Base-by-base conservation (phyloP, 2,329 filamentous ascomycete genomes). In the Aspergillus ustus region DNA sequence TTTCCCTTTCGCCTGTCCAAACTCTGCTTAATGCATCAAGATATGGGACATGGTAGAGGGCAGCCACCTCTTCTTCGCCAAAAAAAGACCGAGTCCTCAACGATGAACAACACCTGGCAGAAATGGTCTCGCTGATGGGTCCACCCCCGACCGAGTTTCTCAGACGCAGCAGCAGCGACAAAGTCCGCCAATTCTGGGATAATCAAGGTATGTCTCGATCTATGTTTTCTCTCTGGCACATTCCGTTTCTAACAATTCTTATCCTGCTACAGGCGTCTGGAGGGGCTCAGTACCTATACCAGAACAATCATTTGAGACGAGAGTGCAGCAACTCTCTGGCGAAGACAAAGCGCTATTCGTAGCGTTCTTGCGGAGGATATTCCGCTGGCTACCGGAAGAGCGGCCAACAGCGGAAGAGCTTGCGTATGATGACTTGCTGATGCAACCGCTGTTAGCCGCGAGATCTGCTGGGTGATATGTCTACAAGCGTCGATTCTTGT, bases 371-470 rank as follows among this genome's bases (percentile, higher is more conserved):
- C 68, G 70, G 15, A 73, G 70, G 53, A 72, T 77, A 57, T 62
- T 77, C 31, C 66, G 68, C 34, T 78, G 75, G 75, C 37, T 71
- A 19, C 70, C 70, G 2, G 72, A 74, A 31, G 70, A 70, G 58
- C 67, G 71, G 20, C 67, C 70, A 6, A 64, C 68, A 31, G 71
- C 71, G 1, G 66, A 68, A 25, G 68, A 72, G n/a, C 69, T 73
- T 70, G 63, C 59, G 3, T 64, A 65, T 50, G 66, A 69, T 52
- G 63, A 60, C 22, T 69, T 69, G 40, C 56, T 68, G 34, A 69
- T 69, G 67, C 67, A 69, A 34, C 65, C 77, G 73, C 67, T 78
- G 20, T 22, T 54, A 17, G 52, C 52, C 4, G 52, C 52, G 71
- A 52, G 34, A 22, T 25, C 28, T 22, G 43, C 37, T 7, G 37